Evolutionary conservation across 164 flowering plant species (phyloP).

Genomic region (Magnolia sinica): DNA sequence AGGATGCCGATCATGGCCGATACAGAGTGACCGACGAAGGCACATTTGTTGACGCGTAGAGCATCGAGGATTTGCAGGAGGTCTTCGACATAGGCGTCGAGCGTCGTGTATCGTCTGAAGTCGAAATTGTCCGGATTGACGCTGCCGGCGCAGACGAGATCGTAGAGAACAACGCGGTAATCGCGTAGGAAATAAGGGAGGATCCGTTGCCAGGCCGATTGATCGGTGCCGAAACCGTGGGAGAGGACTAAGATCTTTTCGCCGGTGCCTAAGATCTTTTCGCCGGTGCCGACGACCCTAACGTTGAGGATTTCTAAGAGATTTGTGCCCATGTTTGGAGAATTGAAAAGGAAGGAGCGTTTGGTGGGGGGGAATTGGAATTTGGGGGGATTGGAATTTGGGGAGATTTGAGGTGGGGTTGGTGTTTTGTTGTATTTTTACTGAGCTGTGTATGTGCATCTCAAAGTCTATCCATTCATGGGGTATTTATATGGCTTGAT

Average conservation of each 20-base stretch:
- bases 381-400: neutral
- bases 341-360: neutral
- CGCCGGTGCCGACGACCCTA: slow-evolving; percentile 63
- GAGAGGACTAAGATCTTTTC: slow-evolving; percentile 62
- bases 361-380: neutral
- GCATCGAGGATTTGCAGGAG: slow-evolving; percentile 72
- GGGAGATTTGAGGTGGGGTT: neutral
- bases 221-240: slow-evolving; percentile 95
- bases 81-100: slow-evolving; percentile 89
- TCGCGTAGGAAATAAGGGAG: slow-evolving; percentile 56
- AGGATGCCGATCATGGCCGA: slow-evolving; percentile 91
- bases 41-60: slow-evolving; percentile 53
- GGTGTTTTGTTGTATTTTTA: neutral
- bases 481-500: neutral
- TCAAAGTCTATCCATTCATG: too few species aligned
- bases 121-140: slow-evolving; percentile 91
- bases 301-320: slow-evolving; percentile 79
- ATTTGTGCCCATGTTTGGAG: slow-evolving; percentile 5
- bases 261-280: slow-evolving; percentile 55
- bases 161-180: slow-evolving; percentile 67
- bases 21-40: slow-evolving; percentile 88
- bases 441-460: neutral
- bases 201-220: slow-evolving; percentile 87
- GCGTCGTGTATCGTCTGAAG: slow-evolving; percentile 63
- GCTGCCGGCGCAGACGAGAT: slow-evolving; percentile 91